A percentile compares a stretch with the other conserved stretches of the same genome.
These are phyloP conservation scores for Trichoderma atroviride DNA, from an alignment of 2,329 filamentous ascomycete genomes.

Conservation along the genomic window DNA sequence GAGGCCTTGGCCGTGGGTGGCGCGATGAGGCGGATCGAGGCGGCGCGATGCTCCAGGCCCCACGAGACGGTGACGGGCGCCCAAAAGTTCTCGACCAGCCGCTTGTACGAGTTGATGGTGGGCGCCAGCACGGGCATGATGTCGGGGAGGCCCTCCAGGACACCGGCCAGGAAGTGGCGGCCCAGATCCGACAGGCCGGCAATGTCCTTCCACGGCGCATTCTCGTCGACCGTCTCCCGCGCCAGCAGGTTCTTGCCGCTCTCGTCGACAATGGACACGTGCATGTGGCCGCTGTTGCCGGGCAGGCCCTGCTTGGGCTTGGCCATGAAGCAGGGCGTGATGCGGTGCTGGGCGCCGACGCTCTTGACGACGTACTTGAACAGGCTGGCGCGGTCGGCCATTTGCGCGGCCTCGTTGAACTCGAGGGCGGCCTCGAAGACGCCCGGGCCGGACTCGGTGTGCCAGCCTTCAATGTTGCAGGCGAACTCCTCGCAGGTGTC, in stretches of 20 bases:
- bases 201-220: conserved; percentile 74
- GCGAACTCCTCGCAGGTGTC: conserved; percentile 76
- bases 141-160: conserved; percentile 86
- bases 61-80: conserved; percentile 96
- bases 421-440: conserved; percentile 95
- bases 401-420: conserved; percentile 82
- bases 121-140: conserved; percentile 95
- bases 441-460: conserved; percentile 90
- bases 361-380: conserved; percentile 97
- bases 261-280: conserved; percentile 82
- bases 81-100: conserved; percentile 98
- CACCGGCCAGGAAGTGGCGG: conserved; percentile 87
- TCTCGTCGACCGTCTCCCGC: conserved; percentile 70
- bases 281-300: conserved; percentile 95
- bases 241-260: conserved; percentile 83
- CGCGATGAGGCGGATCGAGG: conserved; percentile 85
- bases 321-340: conserved; percentile 98
- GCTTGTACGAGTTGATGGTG: conserved; percentile 97
- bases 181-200: conserved; percentile 83
- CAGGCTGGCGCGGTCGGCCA: conserved; percentile 88
- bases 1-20: conserved; percentile 83
- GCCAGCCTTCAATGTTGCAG: conserved; percentile 90
- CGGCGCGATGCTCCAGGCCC: conserved; percentile 93
- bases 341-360: conserved; percentile 81
- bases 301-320: conserved; percentile 90